Evolutionary conservation across 75 land plant species (phyloP).

Genomic region (Cupressus sempervirens): DNA sequence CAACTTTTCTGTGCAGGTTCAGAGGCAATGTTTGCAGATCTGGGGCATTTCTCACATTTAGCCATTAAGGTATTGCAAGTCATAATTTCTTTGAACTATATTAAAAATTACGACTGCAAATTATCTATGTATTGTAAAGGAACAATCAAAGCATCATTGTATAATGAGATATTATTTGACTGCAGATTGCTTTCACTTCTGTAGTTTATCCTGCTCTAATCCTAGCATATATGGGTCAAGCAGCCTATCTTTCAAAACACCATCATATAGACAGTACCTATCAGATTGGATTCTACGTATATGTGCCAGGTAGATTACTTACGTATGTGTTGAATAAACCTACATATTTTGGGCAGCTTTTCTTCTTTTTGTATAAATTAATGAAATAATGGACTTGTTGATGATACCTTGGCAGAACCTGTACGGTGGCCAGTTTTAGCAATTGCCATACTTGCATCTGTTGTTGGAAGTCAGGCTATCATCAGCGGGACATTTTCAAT

Average conservation of each 20-base stretch:
- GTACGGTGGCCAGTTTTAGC: constrained; percentile 37
- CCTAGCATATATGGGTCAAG: constrained; percentile 62
- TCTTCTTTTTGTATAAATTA: neutral
- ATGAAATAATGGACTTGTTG: neutral
- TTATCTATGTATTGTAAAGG: neutral
- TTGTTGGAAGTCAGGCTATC: constrained; percentile 45
- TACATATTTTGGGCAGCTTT: constrained; percentile 1
- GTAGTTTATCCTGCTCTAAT: constrained; percentile 53
- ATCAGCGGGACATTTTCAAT: constrained; percentile 38
- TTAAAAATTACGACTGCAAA: neutral
- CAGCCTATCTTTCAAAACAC: constrained; percentile 49
- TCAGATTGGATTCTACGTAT: constrained; percentile 44
- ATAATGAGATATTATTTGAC: neutral
- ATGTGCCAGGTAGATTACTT: constrained; percentile 47
- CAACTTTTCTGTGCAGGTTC: constrained; percentile 41
- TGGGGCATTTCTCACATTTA: constrained; percentile 83
- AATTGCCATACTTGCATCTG: constrained; percentile 35
- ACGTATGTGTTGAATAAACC: neutral
- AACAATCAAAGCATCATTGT: neutral
- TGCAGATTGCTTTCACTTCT: constrained; percentile 53
- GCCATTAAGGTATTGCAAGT: constrained; percentile 61
- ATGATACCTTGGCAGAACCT: constrained; percentile 17
- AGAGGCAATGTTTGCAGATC: constrained; percentile 98
- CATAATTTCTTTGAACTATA: neutral
- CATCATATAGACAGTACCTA: constrained; percentile 15